Base-by-base conservation (phyloP, 2,329 filamentous ascomycete genomes). In the Amesomyces nigricolor region DNA sequence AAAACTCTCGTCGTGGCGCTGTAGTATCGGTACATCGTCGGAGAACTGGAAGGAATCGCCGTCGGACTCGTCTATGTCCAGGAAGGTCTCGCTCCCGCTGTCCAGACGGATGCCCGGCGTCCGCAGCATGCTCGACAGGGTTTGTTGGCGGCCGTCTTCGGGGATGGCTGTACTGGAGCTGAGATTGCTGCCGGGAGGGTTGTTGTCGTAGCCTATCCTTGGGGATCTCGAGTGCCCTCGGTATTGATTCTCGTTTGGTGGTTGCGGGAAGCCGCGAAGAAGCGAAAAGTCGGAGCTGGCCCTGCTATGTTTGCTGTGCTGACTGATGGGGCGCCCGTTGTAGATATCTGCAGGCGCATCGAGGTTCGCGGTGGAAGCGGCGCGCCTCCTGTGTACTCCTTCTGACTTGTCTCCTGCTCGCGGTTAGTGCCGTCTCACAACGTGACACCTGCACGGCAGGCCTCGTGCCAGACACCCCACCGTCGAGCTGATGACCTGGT, bases 1-100 rank as follows among this genome's bases (percentile, higher is more conserved):
- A 17, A 81, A 76, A 54, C 72, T 78, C 51, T 90, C 85, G 56
- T 88, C 86, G 39, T 77, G 80, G 47, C 85, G 78, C 64, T 87
- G 85, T 29, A 87, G 74, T 51, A 85, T 81, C 10, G 86, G 83
- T 51, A 83, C 80, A 47, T 86, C 83, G 54, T 88, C 85, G 1
- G 85, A 85, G 63, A 83, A 83, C 53, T 79, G 76, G 57, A 81
- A 80, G 16, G 84, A 83, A 49, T 88, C 85, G 35, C 75, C 80
- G 58, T 87, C 85, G 8, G 85, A 88, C 67, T 89, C 86, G 46
- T 89, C 86, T 47, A 86, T 73, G 57, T 87, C 82, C 39, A 87
- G 71, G 62, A 87, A 86, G 0, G 83, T 80, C 59, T 78, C 72
- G 43, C 71, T 68, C 4, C 72, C 71, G 43, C 71, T 72, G 56